A percentile compares a stretch with the other conserved stretches of the same genome.
phyloP scores from a whole-genome alignment of 495 filamentous ascomycete species.

The Viridothelium virens region DNA sequence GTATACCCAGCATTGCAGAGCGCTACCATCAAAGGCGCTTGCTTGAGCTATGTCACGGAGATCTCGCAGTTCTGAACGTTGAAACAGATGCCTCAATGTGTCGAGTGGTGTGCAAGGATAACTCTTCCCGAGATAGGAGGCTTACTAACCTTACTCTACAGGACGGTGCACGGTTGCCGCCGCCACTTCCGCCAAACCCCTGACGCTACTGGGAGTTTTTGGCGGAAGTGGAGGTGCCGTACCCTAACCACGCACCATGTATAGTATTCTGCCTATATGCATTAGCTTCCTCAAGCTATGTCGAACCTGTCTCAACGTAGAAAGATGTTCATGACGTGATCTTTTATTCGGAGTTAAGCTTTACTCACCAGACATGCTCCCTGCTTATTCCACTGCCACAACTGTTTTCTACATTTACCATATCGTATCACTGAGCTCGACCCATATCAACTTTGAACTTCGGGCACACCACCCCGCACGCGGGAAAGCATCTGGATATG shows the following conservation, averaged over 20 bases:
- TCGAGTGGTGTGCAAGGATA: conserved; percentile 11
- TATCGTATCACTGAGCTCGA: conserved; percentile 5
- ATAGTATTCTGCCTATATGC: neutral
- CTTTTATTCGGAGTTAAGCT: conserved; percentile 6
- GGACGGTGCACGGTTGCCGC: no score
- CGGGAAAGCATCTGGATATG: conserved; percentile 4
- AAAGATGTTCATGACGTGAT: conserved; percentile 10
- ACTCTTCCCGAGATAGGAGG: conserved; percentile 8
- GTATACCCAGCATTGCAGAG: conserved; percentile 6
- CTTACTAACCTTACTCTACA: neutral
- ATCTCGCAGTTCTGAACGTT: neutral
- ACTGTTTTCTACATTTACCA: conserved; percentile 10
- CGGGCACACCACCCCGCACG: conserved; percentile 7
- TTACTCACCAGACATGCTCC: conserved; percentile 9
- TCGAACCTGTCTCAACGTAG: conserved; percentile 7
- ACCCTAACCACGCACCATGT: no score
- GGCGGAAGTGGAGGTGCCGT: no score
- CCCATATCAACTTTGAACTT: conserved; percentile 7
- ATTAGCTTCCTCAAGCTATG: conserved; percentile 11
- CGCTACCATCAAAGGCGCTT: conserved; percentile 9
- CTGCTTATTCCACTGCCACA: conserved; percentile 10
- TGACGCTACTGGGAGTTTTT: no score
- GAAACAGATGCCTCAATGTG: conserved; percentile 1
- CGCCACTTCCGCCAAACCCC: no score
- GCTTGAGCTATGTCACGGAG: conserved; percentile 7